Evolutionary conservation across 805 yeast species (phyloP).

Genomic region (Kodamaea fukazawae): DNA sequence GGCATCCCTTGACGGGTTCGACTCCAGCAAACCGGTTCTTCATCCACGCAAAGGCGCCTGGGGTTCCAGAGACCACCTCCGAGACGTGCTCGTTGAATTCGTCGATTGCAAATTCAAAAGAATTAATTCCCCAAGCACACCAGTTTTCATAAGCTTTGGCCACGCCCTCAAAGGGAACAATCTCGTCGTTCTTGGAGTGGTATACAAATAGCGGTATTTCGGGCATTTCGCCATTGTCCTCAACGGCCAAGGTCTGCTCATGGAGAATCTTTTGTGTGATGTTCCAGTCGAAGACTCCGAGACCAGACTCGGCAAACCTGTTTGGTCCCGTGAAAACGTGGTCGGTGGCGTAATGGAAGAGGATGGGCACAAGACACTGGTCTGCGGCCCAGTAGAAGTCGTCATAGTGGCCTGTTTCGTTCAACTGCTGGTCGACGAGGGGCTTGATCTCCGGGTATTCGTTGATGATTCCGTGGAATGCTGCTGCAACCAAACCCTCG

Average conservation of each 20-base stretch:
- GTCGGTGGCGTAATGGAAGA: conserved; percentile 1
- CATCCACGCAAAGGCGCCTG: conserved; percentile 19
- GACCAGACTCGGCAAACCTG: conserved; percentile 15
- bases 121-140: conserved; percentile 12
- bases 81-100: conserved; percentile 15
- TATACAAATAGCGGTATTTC: conserved; percentile 12
- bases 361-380: conserved; percentile 3
- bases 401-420: background rate
- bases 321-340: conserved; percentile 14
- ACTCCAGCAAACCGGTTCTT: conserved; percentile 15
- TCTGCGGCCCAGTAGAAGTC: conserved; percentile 4
- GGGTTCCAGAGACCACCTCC: conserved; percentile 15
- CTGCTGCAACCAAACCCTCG: conserved; percentile 29
- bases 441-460: conserved; percentile 26
- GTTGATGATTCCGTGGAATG: conserved; percentile 28
- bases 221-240: conserved; percentile 12
- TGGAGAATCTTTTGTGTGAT: conserved; percentile 13
- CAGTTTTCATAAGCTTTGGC: conserved; percentile 12
- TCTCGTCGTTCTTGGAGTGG: conserved; percentile 13
- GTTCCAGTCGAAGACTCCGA: conserved; percentile 14
- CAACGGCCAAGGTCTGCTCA: conserved; percentile 21
- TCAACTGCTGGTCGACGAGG: conserved; percentile 1
- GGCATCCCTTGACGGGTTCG: conserved; percentile 18
- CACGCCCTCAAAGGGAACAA: conserved; percentile 11
- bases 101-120: conserved; percentile 11